Evolutionary conservation across 2,329 filamentous ascomycete genomes (phyloP).

Genomic region (Ambrosiella xylebori): DNA sequence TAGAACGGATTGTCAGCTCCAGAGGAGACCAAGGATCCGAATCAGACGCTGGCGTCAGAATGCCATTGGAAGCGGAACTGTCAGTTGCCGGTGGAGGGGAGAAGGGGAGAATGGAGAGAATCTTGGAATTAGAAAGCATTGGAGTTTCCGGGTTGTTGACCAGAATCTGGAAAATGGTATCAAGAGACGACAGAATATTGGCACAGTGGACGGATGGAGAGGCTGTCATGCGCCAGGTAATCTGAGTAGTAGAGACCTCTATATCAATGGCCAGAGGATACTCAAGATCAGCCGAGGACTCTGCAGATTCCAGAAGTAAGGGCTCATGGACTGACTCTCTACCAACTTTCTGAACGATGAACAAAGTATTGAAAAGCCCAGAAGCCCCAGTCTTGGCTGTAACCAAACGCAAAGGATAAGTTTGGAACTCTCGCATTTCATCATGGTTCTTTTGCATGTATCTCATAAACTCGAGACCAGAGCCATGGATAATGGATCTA

Average conservation of each 20-base stretch:
- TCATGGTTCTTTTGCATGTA: constrained; percentile 58
- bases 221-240: constrained; percentile 59
- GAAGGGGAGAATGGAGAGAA: not conserved
- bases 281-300: constrained; percentile 41
- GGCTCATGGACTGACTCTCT: not conserved
- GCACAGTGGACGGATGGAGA: constrained; percentile 37
- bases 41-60: not conserved
- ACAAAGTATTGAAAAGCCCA: constrained; percentile 37
- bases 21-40: constrained; percentile 20
- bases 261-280: constrained; percentile 73
- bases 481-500: constrained; percentile 55
- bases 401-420: constrained; percentile 58
- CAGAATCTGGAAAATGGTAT: constrained; percentile 20
- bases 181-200: constrained; percentile 39
- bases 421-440: constrained; percentile 52
- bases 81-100: not conserved
- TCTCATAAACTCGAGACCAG: constrained; percentile 42
- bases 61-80: no score
- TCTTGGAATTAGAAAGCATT: not conserved
- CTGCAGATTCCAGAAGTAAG: not conserved
- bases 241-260: constrained; percentile 36
- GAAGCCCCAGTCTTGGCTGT: constrained; percentile 19
- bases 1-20: constrained; percentile 26
- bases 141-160: not conserved
- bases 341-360: constrained; percentile 27